These are phyloP conservation scores for Funneliformis geosporum DNA, from an alignment of 192 early-diverging fungal species.

Conservation along the genomic window DNA sequence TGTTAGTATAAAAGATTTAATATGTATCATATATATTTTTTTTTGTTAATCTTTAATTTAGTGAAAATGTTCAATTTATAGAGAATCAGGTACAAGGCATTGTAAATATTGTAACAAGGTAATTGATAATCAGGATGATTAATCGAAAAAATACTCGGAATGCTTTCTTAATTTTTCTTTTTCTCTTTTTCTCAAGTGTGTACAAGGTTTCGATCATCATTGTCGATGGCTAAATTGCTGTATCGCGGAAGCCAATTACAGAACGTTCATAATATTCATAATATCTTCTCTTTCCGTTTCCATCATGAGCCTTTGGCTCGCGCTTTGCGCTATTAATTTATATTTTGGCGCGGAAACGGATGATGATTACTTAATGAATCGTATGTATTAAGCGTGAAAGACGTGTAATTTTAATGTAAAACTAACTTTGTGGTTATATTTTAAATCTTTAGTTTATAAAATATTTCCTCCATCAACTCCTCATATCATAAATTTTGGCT, in stretches of 20 bases:
- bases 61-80: neutral
- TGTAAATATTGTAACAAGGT: constrained; percentile 35
- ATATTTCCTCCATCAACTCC: constrained; percentile 17
- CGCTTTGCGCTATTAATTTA: neutral
- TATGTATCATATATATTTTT: neutral
- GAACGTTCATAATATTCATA: constrained; percentile 20
- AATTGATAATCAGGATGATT: neutral
- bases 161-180: neutral
- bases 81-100: constrained; percentile 19
- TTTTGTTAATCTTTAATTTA: neutral
- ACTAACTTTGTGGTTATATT: neutral
- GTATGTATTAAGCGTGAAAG: neutral
- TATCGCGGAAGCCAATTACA: constrained; percentile 31
- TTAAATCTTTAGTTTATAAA: constrained; percentile 19
- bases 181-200: neutral
- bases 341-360: constrained; percentile 10
- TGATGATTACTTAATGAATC: constrained; percentile 8
- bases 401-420: too few species aligned
- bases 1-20: neutral
- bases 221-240: constrained; percentile 32
- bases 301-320: constrained; percentile 16
- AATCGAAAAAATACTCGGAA: neutral
- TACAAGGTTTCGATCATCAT: constrained; percentile 26
- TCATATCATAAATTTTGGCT: neutral
- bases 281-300: neutral